Evolutionary conservation across 2,329 filamentous ascomycete genomes (phyloP).

Genomic region (Colletotrichum spaethianum): DNA sequence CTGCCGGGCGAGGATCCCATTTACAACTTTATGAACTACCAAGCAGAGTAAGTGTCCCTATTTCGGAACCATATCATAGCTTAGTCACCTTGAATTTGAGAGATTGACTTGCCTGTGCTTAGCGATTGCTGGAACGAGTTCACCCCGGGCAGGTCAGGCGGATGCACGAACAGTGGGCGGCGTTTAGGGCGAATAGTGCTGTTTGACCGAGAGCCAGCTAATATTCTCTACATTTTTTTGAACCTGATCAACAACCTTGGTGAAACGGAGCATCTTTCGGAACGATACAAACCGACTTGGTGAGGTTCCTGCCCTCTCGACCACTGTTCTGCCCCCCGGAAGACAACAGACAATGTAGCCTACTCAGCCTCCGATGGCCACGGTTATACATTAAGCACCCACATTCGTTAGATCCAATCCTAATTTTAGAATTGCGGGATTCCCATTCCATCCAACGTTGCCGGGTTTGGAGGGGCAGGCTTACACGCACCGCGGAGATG

Average conservation of each 20-base stretch:
- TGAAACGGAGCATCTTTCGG: too few relatives aligned
- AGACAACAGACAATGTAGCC: background rate
- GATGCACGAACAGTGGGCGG: conserved; percentile 27
- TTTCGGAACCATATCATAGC: background rate
- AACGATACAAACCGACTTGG: background rate
- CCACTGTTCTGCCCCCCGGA: background rate
- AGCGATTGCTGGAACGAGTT: conserved; percentile 34
- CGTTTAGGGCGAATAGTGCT: conserved; percentile 1
- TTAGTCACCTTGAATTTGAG: background rate
- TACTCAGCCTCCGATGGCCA: background rate
- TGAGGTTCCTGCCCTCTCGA: background rate
- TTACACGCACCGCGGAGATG: background rate
- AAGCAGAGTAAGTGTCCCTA: background rate
- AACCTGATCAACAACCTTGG: too few relatives aligned
- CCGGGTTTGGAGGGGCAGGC: background rate
- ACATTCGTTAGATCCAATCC: background rate
- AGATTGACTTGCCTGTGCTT: background rate
- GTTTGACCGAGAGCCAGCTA: background rate
- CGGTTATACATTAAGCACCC: background rate
- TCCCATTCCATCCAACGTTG: background rate
- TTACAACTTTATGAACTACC: conserved; percentile 41
- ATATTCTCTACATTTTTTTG: too few relatives aligned
- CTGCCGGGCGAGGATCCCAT: conserved; percentile 35
- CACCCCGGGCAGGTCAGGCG: conserved; percentile 29
- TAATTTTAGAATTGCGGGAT: background rate